Percentiles rank a stretch among this genome's conserved stretches.
These are phyloP conservation scores for Calonectria hawksworthii DNA, from an alignment of 2,329 filamentous ascomycete genomes.

Conservation along the genomic window DNA sequence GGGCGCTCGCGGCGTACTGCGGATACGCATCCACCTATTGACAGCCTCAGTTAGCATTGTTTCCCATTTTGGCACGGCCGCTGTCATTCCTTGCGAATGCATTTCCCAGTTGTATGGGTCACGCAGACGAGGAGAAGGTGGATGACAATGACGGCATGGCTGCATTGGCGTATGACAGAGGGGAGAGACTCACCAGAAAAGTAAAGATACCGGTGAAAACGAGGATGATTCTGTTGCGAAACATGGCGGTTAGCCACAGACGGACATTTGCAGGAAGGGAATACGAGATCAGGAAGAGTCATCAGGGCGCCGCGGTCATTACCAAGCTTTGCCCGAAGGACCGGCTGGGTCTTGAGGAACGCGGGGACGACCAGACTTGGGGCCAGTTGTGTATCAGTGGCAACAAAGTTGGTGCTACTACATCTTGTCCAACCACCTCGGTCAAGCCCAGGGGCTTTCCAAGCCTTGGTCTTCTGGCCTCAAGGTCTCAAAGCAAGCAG, in stretches of 20 bases:
- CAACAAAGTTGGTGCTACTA: slow-evolving; percentile 7
- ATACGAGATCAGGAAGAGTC: slow-evolving; percentile 40
- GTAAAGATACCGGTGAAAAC: slow-evolving; percentile 90
- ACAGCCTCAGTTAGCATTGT: slow-evolving; percentile 39
- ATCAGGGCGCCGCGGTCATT: slow-evolving; percentile 30
- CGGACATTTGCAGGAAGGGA: slow-evolving; percentile 29
- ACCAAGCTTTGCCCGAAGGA: slow-evolving; percentile 52
- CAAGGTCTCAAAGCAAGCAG: neutral
- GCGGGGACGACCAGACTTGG: slow-evolving; percentile 25
- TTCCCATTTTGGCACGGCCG: slow-evolving; percentile 35
- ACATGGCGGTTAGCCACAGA: slow-evolving; percentile 45
- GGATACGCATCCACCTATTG: slow-evolving; percentile 80
- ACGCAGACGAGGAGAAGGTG: slow-evolving; percentile 19
- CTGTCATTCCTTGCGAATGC: slow-evolving; percentile 15
- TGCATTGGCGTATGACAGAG: slow-evolving; percentile 8
- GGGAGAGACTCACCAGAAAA: slow-evolving; percentile 75
- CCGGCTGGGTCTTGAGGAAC: slow-evolving; percentile 18
- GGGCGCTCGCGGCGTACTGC: slow-evolving; percentile 79
- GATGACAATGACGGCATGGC: slow-evolving; percentile 23
- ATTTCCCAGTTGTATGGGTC: slow-evolving; percentile 34
- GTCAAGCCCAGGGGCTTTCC: slow-evolving; percentile 4
- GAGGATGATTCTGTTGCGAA: slow-evolving; percentile 74
- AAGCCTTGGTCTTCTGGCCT: neutral
- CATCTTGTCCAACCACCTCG: slow-evolving; percentile 13
- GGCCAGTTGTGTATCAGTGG: slow-evolving; percentile 31